Percentiles rank a stretch among this genome's conserved stretches.
Conservation (phyloP, 768 basidiomycete genomes). For the Gautieria morchelliformis region DNA sequence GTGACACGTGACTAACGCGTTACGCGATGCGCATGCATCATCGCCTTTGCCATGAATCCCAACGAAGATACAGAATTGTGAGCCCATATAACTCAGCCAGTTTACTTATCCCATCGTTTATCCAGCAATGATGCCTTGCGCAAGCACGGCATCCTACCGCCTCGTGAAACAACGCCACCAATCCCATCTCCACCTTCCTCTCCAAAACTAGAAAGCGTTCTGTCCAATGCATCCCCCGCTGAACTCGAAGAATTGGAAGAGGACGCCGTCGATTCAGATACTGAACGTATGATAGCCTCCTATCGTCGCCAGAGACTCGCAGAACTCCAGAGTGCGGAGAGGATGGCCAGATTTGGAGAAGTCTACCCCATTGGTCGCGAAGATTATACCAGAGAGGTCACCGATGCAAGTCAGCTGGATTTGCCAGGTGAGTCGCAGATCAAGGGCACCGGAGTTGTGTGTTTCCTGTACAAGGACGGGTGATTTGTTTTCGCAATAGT, state of each 20-base stretch:
- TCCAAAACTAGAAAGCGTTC: conserved; percentile 56
- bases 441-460: conserved; percentile 84
- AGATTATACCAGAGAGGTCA: conserved; percentile 92
- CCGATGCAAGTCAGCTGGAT: conserved; percentile 73
- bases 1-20: not conserved
- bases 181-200: conserved; percentile 78
- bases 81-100: conserved; percentile 26
- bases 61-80: conserved; percentile 97
- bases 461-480: conserved; percentile 94
- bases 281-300: conserved; percentile 60
- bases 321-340: conserved; percentile 49
- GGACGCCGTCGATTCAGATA: conserved; percentile 67
- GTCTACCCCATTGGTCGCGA: conserved; percentile 86
- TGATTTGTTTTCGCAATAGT: conserved; percentile 28
- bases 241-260: conserved; percentile 65
- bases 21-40: not conserved
- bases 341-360: conserved; percentile 65
- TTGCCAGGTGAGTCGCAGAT: conserved; percentile 57
- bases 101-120: not conserved
- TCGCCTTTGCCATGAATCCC: conserved; percentile 57
- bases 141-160: conserved; percentile 85
- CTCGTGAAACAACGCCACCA: conserved; percentile 53
- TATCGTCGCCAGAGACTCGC: conserved; percentile 55
- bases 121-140: conserved; percentile 86
- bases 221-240: conserved; percentile 51